Percentiles rank a stretch among this genome's conserved stretches.
Evolutionary conservation across 2,329 filamentous ascomycete genomes (phyloP).

Genomic region (Aspergillus ibericus): DNA sequence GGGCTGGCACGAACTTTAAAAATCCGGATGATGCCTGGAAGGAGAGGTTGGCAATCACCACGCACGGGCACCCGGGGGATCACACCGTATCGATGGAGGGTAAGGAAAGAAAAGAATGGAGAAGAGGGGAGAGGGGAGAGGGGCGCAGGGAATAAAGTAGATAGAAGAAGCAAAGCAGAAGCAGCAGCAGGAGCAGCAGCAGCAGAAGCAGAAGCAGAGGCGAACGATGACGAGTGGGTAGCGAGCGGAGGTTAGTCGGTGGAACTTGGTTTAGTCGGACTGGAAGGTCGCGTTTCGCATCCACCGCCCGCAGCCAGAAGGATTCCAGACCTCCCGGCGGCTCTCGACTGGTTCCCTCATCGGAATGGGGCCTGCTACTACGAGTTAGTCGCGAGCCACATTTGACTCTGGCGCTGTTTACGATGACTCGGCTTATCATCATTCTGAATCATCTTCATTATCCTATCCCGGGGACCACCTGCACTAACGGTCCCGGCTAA

Average conservation of each 20-base stretch:
- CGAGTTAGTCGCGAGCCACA: not conserved
- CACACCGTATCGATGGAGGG: not conserved
- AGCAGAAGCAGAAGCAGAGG: not conserved
- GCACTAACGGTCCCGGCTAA: not conserved
- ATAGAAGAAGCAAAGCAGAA: not conserved
- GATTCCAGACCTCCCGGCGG: constrained; percentile 2
- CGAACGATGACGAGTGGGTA: constrained; percentile 2
- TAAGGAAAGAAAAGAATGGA: not conserved
- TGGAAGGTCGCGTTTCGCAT: not conserved
- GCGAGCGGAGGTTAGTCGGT: not conserved
- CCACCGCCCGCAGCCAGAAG: constrained; percentile 2
- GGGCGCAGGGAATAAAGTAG: not conserved
- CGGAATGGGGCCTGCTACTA: no score
- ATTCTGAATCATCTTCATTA: not conserved
- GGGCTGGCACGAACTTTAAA: not conserved
- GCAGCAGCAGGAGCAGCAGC: not conserved
- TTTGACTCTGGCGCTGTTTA: not conserved
- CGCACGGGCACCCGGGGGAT: not conserved
- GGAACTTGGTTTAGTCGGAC: not conserved
- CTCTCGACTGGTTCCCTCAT: not conserved
- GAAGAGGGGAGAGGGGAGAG: not conserved
- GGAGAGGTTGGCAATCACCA: not conserved
- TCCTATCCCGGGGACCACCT: not conserved
- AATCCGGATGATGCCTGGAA: not conserved
- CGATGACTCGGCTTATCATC: not conserved